These are phyloP conservation scores for Eragrostis tef DNA, from an alignment of 202 grass and related monocot species.

Conservation along the genomic window DNA sequence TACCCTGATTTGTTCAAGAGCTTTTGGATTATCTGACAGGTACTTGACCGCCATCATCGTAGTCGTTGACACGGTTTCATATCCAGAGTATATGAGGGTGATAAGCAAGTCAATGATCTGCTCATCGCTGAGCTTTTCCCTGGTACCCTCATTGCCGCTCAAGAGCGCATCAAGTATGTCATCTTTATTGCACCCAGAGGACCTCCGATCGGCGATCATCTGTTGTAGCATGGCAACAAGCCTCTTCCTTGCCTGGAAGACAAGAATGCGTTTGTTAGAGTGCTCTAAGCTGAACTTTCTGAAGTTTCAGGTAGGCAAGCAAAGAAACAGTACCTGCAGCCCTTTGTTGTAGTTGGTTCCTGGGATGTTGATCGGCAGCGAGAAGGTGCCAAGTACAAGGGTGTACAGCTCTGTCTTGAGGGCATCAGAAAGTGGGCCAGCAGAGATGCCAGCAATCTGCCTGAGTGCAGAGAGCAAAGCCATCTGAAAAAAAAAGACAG, in stretches of 20 bases:
- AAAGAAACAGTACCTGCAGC: conserved; percentile 57
- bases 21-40: conserved; percentile 72
- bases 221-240: conserved; percentile 72
- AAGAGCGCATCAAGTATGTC: conserved; percentile 85
- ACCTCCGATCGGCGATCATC: conserved; percentile 65
- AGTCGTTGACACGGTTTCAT: conserved; percentile 92
- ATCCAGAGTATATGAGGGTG: conserved; percentile 88
- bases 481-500: conserved; percentile 60
- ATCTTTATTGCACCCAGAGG: conserved; percentile 46
- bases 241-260: conserved; percentile 82
- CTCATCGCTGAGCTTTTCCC: conserved; percentile 72
- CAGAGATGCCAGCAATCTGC: conserved; percentile 79
- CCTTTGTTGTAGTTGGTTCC: conserved; percentile 78
- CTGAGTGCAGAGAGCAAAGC: conserved; percentile 70
- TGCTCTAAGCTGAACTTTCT: neutral
- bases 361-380: conserved; percentile 75
- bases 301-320: conserved; percentile 33
- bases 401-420: conserved; percentile 79
- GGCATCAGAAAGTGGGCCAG: conserved; percentile 71
- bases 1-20: conserved; percentile 85
- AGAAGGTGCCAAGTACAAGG: conserved; percentile 82
- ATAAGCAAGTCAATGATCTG: conserved; percentile 92
- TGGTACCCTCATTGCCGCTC: conserved; percentile 52
- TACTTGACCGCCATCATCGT: conserved; percentile 98
- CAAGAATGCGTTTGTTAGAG: conserved; percentile 23